These are phyloP conservation scores for Solanum peruvianum DNA, from an alignment of 257 asterid genomes.

Conservation along the genomic window DNA sequence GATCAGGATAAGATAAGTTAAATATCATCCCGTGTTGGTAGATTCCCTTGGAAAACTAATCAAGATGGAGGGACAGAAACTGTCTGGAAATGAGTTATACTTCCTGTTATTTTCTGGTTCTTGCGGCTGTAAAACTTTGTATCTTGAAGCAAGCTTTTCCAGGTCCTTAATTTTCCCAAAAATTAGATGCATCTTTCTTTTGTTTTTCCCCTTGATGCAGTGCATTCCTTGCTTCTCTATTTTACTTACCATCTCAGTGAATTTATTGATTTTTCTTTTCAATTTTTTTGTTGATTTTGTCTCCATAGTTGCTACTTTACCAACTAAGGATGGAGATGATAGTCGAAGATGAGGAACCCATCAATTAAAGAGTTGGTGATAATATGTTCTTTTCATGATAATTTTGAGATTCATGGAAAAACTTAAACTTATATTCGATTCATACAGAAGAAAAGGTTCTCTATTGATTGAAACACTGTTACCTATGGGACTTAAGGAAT, in stretches of 20 bases:
- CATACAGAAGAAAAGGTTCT: too few species aligned
- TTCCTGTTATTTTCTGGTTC: background rate
- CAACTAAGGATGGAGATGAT: background rate
- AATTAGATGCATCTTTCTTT: background rate
- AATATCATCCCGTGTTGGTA: background rate
- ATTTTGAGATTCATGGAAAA: background rate
- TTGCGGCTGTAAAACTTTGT: background rate
- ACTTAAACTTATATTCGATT: background rate
- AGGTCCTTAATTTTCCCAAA: background rate
- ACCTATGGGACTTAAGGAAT: too few species aligned
- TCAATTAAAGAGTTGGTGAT: background rate
- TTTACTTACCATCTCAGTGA: background rate
- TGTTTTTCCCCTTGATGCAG: background rate
- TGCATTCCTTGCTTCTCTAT: background rate
- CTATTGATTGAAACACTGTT: too few species aligned
- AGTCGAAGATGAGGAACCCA: background rate
- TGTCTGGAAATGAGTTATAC: background rate
- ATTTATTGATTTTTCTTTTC: background rate
- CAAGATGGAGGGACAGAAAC: background rate
- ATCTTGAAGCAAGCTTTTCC: background rate
- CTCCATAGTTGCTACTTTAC: background rate
- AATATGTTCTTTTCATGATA: background rate
- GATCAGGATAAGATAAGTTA: background rate
- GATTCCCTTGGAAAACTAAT: background rate
- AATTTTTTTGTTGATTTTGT: background rate